Evolutionary conservation across 2,329 filamentous ascomycete species (phyloP).

Genomic region (Aspergillus awamori): DNA sequence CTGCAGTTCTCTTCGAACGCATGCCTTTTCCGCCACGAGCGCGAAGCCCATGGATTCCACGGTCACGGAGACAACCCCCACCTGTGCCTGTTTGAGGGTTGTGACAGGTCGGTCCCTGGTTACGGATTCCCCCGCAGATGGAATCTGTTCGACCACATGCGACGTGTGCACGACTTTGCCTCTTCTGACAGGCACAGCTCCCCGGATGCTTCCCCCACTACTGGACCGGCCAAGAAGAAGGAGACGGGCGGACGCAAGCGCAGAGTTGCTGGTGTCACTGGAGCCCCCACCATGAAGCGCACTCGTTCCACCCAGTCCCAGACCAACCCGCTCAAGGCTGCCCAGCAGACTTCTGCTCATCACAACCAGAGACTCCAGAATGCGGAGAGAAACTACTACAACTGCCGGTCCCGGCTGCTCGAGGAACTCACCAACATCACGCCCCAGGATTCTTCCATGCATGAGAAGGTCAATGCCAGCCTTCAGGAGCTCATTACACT

Average conservation of each 20-base stretch:
- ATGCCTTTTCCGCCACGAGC: conserved; percentile 90
- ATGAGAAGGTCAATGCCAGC: conserved; percentile 49
- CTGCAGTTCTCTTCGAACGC: conserved; percentile 96
- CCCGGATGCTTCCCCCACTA: conserved; percentile 41
- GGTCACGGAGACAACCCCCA: conserved; percentile 92
- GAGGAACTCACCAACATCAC: conserved; percentile 44
- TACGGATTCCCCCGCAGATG: conserved; percentile 93
- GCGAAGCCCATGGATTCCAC: conserved; percentile 93
- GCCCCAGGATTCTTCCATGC: conserved; percentile 45
- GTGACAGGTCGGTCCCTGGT: conserved; percentile 77
- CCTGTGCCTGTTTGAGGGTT: conserved; percentile 83
- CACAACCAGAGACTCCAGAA: conserved; percentile 46
- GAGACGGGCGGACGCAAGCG: conserved; percentile 44
- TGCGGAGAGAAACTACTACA: conserved; percentile 46
- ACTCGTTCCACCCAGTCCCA: conserved; percentile 45
- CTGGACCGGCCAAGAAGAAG: conserved; percentile 43
- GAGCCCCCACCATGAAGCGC: conserved; percentile 46
- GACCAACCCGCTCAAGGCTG: conserved; percentile 37
- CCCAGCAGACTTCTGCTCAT: conserved; percentile 36
- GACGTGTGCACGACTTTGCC: conserved; percentile 76
- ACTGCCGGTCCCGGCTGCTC: conserved; percentile 44
- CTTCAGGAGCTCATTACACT: conserved; percentile 49
- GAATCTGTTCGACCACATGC: conserved; percentile 97
- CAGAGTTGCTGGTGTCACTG: conserved; percentile 40
- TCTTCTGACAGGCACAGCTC: conserved; percentile 47